Base-by-base conservation (phyloP, 495 filamentous ascomycete genomes). In the Penicillium ochrochloron region DNA sequence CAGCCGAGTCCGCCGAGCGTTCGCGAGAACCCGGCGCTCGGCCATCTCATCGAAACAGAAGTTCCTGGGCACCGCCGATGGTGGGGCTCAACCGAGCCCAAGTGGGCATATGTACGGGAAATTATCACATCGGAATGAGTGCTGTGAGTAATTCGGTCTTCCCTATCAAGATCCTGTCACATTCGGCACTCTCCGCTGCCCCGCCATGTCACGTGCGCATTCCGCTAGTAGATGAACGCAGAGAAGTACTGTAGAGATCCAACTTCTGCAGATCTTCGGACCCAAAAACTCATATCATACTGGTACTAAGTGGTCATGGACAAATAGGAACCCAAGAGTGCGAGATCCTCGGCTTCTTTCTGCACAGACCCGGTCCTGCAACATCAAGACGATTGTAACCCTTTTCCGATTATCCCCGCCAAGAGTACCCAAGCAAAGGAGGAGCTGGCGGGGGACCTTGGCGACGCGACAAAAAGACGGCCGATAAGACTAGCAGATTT, bases 151-250 rank as follows among this genome's bases (percentile, higher is more conserved):
- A 70, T 64, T 52, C 7, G 12, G 8, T 31, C 4, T 52, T 52
- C 27, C 23, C 48, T 31, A 59, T 48, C 48, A 55, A 15, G 44
- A 12, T 48, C 44, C 21, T 48, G 2, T 17, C 19, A 48, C 9
- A 14, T 39, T 71, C 68, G 69, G 64, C 46, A 48, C 25, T 53
- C 64, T 57, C 68, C 70, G 64, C 55, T 63, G 52, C 61, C 68
- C 66, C 67, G 57, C 62, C 44, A 66, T 66, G 60, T 70, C 62
- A 73, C 69, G 66, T 73, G 66, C 4, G 5, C 0, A 61, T 55
- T 15, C 53, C 37, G 29, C 48, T 27, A 1, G 25, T 27, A 1
- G 25, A 35, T 15, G 55, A 31, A 14, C 27, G 5, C 34, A 11
- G 34, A 52, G 11, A 25, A 51, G n/a, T 11, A 27, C 3, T 5